These are phyloP conservation scores for Cenococcum geophilum DNA, from an alignment of 495 filamentous ascomycete species.

Conservation along the genomic window DNA sequence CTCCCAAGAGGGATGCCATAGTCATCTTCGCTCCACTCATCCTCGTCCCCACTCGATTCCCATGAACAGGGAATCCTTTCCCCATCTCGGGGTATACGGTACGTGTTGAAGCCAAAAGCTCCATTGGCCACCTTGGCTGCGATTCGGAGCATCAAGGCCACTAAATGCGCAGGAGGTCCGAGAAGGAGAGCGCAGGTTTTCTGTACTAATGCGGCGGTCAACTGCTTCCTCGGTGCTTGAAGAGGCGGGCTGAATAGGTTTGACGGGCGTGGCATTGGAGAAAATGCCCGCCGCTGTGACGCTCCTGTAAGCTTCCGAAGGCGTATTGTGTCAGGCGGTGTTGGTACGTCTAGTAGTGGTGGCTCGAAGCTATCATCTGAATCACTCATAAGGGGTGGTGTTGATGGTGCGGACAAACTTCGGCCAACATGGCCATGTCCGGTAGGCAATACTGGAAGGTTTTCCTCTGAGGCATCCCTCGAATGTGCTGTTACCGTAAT, in stretches of 20 bases:
- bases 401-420: conserved; percentile 25
- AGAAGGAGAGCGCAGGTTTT: conserved; percentile 71
- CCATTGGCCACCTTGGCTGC: conserved; percentile 67
- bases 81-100: conserved; percentile 31
- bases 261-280: conserved; percentile 62
- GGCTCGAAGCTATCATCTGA: conserved; percentile 31
- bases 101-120: conserved; percentile 36
- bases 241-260: conserved; percentile 53
- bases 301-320: conserved; percentile 47
- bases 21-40: conserved; percentile 36
- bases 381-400: conserved; percentile 30
- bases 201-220: conserved; percentile 62
- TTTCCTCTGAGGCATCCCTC: background rate
- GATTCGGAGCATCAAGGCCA: conserved; percentile 71
- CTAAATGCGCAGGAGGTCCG: conserved; percentile 66
- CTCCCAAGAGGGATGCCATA: conserved; percentile 38
- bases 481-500: conserved; percentile 39
- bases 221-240: conserved; percentile 44
- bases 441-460: conserved; percentile 6
- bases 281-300: conserved; percentile 56
- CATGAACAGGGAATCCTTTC: conserved; percentile 50
- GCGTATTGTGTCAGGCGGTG: conserved; percentile 46
- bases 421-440: conserved; percentile 2
- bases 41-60: conserved; percentile 48
- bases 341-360: conserved; percentile 41